phyloP scores from a whole-genome alignment of 441 rosid species.

The Pelargonium cotyledonis region DNA sequence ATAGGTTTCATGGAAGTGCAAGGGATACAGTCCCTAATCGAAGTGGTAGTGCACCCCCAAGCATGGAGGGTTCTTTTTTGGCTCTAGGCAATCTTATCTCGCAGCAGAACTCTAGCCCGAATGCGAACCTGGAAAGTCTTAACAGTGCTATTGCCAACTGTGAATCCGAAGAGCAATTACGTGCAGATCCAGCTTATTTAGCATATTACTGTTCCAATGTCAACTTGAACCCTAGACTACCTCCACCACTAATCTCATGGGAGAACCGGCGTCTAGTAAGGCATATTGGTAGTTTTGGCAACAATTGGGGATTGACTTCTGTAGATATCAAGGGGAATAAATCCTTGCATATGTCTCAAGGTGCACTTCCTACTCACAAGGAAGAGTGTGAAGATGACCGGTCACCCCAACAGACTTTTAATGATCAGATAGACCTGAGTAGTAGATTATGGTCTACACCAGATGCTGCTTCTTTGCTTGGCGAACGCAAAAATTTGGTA shows the following conservation, averaged over 20 bases:
- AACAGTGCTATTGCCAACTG: slow-evolving; percentile 14
- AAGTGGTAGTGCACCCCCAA: slow-evolving; percentile 69
- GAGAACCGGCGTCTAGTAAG: slow-evolving; percentile 24
- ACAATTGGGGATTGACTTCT: slow-evolving; percentile 31
- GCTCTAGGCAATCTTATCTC: slow-evolving; percentile 41
- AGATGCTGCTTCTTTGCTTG: slow-evolving; percentile 21
- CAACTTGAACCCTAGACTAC: slow-evolving; percentile 37
- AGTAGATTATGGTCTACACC: slow-evolving; percentile 23
- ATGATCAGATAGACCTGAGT: slow-evolving; percentile 21
- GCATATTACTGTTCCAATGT: slow-evolving; percentile 25
- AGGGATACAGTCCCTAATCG: slow-evolving; percentile 39
- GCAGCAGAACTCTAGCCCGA: slow-evolving; percentile 23
- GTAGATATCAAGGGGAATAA: slow-evolving; percentile 21
- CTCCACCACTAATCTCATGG: slow-evolving; percentile 35
- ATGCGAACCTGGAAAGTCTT: slow-evolving; percentile 24
- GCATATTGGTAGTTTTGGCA: slow-evolving; percentile 33
- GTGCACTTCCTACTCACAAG: slow-evolving; percentile 48
- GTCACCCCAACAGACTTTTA: slow-evolving; percentile 28
- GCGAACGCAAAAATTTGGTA: slow-evolving; percentile 21
- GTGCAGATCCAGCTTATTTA: slow-evolving; percentile 28
- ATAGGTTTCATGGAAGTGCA: slow-evolving; percentile 25
- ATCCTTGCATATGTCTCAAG: slow-evolving; percentile 32
- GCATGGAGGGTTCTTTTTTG: slow-evolving; percentile 51
- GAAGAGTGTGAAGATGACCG: slow-evolving; percentile 51
- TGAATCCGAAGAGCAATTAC: slow-evolving; percentile 28